phyloP scores from a whole-genome alignment of 2,329 filamentous ascomycete species.

The Phyllosticta ampelicida region DNA sequence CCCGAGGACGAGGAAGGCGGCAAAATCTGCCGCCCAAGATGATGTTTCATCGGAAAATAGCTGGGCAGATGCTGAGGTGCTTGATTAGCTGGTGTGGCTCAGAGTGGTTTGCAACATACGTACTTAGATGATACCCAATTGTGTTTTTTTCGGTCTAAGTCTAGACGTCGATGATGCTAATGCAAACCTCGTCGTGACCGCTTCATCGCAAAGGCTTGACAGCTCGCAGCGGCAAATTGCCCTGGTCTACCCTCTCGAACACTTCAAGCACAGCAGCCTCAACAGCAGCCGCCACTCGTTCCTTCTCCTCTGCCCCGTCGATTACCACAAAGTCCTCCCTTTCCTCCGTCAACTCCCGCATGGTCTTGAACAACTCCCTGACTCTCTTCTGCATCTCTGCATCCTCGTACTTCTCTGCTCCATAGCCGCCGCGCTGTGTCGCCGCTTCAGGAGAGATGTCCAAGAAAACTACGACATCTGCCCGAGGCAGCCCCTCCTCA shows the following conservation, averaged over 20 bases:
- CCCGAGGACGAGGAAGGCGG: slow-evolving; percentile 20
- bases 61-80: slow-evolving; percentile 37
- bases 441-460: slow-evolving; percentile 67
- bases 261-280: slow-evolving; percentile 16
- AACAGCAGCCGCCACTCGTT: slow-evolving; percentile 38
- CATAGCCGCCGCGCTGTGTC: slow-evolving; percentile 70
- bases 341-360: slow-evolving; percentile 39
- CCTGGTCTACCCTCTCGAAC: slow-evolving; percentile 20
- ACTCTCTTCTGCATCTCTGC: slow-evolving; percentile 73
- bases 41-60: not conserved
- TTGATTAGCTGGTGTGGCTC: slow-evolving; percentile 18
- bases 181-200: not conserved
- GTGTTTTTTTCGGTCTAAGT: not conserved
- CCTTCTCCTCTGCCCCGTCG: slow-evolving; percentile 42
- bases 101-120: not conserved
- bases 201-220: slow-evolving; percentile 21
- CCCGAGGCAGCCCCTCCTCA: slow-evolving; percentile 75
- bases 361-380: slow-evolving; percentile 55
- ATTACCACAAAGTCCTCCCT: slow-evolving; percentile 43
- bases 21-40: slow-evolving; percentile 42
- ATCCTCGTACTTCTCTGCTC: slow-evolving; percentile 80
- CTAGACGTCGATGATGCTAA: not conserved
- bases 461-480: slow-evolving; percentile 80
- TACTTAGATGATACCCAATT: not conserved
- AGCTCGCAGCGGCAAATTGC: slow-evolving; percentile 15